These are phyloP conservation scores for Xanthoparmelia taractica DNA, from an alignment of 495 filamentous ascomycete genomes.

Conservation along the genomic window DNA sequence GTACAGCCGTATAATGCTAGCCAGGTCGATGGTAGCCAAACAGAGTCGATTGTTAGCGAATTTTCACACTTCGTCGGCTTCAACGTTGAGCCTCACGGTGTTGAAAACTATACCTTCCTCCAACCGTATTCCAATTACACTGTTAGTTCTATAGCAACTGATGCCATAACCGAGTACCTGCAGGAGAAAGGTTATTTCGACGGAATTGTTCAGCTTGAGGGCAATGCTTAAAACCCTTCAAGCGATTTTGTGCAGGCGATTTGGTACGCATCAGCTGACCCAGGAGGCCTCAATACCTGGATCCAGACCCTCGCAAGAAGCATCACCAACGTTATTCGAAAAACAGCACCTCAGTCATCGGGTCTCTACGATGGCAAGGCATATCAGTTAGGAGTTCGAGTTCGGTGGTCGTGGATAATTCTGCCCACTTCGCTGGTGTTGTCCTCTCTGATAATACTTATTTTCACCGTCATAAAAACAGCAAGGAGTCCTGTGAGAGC, in stretches of 20 bases:
- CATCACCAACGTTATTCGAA: conserved; percentile 13
- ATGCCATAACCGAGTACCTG: not conserved
- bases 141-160: no score
- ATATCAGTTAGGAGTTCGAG: conserved; percentile 3
- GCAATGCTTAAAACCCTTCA: not conserved
- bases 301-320: conserved; percentile 10
- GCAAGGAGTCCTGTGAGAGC: conserved; percentile 1
- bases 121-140: no score
- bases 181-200: no score
- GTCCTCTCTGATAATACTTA: conserved; percentile 5
- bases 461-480: conserved; percentile 8
- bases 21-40: not conserved
- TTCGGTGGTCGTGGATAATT: conserved; percentile 11
- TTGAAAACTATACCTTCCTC: not conserved
- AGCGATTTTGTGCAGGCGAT: conserved; percentile 11
- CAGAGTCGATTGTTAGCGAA: not conserved
- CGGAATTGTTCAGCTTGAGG: not conserved
- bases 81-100: not conserved
- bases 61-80: not conserved
- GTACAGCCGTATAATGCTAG: conserved; percentile 5
- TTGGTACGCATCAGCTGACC: not conserved
- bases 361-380: conserved; percentile 6
- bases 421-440: conserved; percentile 9
- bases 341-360: not conserved
- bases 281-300: conserved; percentile 7